phyloP scores from a whole-genome alignment of 1,139 yeast species.

The Pneumocystis jirovecii region DNA sequence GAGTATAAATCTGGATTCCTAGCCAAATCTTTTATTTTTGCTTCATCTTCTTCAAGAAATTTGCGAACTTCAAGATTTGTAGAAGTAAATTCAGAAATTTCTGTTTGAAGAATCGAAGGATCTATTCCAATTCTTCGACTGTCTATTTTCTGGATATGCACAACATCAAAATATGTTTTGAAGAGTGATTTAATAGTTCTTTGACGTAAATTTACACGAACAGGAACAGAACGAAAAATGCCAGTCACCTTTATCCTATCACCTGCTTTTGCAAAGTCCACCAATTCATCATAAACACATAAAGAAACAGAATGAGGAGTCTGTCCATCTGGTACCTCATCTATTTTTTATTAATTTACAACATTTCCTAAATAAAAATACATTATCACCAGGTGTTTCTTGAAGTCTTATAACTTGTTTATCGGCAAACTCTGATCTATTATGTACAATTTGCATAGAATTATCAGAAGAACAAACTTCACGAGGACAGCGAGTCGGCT shows the following conservation, averaged over 20 bases:
- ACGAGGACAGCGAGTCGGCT: conserved; percentile 86
- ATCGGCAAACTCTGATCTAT: conserved; percentile 83
- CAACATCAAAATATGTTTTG: conserved; percentile 88
- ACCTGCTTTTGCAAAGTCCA: conserved; percentile 91
- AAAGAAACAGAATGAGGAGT: conserved; percentile 92
- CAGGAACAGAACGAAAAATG: conserved; percentile 83
- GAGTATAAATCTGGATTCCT: conserved; percentile 70
- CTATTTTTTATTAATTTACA: conserved; percentile 29
- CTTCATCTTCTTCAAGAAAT: conserved; percentile 54
- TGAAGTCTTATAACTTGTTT: conserved; percentile 87
- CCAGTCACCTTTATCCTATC: conserved; percentile 94
- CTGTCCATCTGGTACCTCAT: conserved; percentile 96
- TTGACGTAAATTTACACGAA: conserved; percentile 71
- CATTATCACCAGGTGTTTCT: conserved; percentile 45
- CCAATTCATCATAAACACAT: conserved; percentile 91
- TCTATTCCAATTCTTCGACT: conserved; percentile 71
- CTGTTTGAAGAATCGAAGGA: conserved; percentile 49
- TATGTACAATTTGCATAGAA: conserved; percentile 83
- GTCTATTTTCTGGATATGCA: conserved; percentile 78
- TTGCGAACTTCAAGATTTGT: conserved; percentile 47
- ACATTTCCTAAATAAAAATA: background rate
- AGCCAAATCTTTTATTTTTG: conserved; percentile 45
- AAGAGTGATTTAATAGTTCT: conserved; percentile 69
- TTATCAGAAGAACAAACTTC: conserved; percentile 69
- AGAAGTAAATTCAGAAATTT: conserved; percentile 31